phyloP scores from a whole-genome alignment of 768 basidiomycete genomes.

The Mycena kentingensis region DNA sequence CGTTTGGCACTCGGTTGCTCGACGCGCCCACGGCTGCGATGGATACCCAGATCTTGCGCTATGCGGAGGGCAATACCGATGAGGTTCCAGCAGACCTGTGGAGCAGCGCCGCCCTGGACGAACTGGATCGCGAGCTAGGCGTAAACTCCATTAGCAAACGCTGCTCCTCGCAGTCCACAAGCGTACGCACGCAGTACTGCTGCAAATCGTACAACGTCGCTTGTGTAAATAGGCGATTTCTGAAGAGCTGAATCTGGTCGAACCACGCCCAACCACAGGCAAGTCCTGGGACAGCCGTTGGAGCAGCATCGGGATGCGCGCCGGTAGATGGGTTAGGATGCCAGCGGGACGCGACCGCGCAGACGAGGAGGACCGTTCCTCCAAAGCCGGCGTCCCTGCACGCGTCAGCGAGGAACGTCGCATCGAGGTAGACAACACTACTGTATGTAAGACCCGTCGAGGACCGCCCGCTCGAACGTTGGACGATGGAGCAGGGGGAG shows the following conservation, averaged over 20 bases:
- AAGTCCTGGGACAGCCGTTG: background rate
- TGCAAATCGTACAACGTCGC: constrained; percentile 9
- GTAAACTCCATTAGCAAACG: background rate
- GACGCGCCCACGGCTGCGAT: constrained; percentile 1
- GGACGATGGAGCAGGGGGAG: constrained; percentile 74
- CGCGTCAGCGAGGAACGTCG: too few relatives aligned
- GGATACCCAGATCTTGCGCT: constrained; percentile 21
- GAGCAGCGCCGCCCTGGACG: constrained; percentile 58
- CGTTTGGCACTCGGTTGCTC: constrained; percentile 42
- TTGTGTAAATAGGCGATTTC: constrained; percentile 1
- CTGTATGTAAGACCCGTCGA: constrained; percentile 48
- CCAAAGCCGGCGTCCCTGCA: constrained; percentile 52
- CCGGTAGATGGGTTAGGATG: constrained; percentile 57
- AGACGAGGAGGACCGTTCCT: constrained; percentile 64
- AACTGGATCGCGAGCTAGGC: constrained; percentile 59
- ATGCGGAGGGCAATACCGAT: constrained; percentile 45
- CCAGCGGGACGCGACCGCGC: constrained; percentile 65
- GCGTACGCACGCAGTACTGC: constrained; percentile 32
- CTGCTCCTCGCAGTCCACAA: constrained; percentile 2
- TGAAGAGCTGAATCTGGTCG: background rate
- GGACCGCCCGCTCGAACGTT: constrained; percentile 57
- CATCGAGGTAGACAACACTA: too few relatives aligned
- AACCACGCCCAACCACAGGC: constrained; percentile 14
- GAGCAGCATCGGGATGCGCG: background rate
- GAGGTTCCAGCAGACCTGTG: constrained; percentile 69